phyloP scores from a whole-genome alignment of 2,329 filamentous ascomycete species.

The Colletotrichum simmondsii region DNA sequence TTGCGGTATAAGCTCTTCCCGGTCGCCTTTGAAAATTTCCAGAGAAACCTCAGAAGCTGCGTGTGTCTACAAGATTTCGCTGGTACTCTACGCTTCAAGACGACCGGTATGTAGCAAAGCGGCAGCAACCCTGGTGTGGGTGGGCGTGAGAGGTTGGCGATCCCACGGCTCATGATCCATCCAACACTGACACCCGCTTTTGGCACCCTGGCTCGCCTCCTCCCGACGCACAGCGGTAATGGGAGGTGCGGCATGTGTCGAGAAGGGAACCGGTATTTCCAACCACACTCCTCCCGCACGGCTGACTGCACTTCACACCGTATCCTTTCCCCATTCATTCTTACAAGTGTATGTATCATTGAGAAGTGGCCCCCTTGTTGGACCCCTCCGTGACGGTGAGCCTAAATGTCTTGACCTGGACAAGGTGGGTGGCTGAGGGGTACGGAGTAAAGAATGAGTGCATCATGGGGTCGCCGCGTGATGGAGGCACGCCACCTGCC shows the following conservation, averaged over 20 bases:
- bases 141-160: not conserved
- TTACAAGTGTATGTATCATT: not conserved
- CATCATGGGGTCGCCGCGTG: constrained; percentile 27
- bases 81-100: not conserved
- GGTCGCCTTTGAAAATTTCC: not conserved
- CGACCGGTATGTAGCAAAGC: not conserved
- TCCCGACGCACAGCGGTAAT: constrained; percentile 6
- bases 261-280: constrained; percentile 4
- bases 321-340: not conserved
- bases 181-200: not conserved
- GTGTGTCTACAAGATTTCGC: not conserved
- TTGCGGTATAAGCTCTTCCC: not conserved
- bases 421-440: not conserved
- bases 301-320: constrained; percentile 14
- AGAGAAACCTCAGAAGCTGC: not conserved
- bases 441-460: not conserved
- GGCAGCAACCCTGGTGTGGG: not conserved
- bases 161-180: not conserved
- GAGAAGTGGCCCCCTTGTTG: not conserved
- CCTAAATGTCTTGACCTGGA: not conserved
- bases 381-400: not conserved
- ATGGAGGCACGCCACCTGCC: constrained; percentile 30
- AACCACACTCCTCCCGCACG: constrained; percentile 23
- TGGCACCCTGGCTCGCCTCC: constrained; percentile 8
- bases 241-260: constrained; percentile 15